A percentile compares a stretch with the other conserved stretches of the same genome.
phyloP scores from a whole-genome alignment of 176 grass and related monocot genomes.

The Calamus simplicifolius region DNA sequence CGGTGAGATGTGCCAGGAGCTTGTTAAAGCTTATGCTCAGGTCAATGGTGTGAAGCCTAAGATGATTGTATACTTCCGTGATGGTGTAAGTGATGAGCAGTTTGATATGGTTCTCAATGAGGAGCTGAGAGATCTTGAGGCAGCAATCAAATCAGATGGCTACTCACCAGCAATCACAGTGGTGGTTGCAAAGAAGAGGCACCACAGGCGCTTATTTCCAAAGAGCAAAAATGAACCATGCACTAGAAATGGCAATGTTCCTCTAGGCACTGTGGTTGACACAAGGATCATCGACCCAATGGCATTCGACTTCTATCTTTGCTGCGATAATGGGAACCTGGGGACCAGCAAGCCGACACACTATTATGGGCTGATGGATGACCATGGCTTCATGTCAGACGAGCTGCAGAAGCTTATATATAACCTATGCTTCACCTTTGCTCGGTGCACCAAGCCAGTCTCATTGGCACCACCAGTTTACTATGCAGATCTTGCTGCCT shows the following conservation, averaged over 20 bases:
- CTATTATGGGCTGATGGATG: slow-evolving; percentile 43
- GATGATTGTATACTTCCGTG: too few species aligned
- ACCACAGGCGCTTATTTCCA: too few species aligned
- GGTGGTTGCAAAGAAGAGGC: too few species aligned
- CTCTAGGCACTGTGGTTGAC: slow-evolving; percentile 53
- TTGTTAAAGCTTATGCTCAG: too few species aligned
- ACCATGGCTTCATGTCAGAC: slow-evolving; percentile 26
- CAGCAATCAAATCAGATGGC: too few species aligned
- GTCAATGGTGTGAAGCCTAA: too few species aligned
- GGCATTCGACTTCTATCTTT: slow-evolving; percentile 52
- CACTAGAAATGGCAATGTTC: slow-evolving; percentile 28
- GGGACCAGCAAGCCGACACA: slow-evolving; percentile 57
- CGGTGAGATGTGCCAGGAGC: too few species aligned
- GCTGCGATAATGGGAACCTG: slow-evolving; percentile 38
- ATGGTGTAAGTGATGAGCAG: too few species aligned
- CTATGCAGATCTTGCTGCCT: slow-evolving; percentile 49
- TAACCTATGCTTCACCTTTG: slow-evolving; percentile 46
- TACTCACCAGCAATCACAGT: too few species aligned
- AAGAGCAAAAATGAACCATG: background rate
- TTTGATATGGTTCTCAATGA: too few species aligned
- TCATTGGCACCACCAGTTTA: slow-evolving; percentile 46
- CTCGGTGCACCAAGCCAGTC: slow-evolving; percentile 57
- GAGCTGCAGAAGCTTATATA: slow-evolving; percentile 54
- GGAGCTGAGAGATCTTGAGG: too few species aligned
- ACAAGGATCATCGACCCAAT: slow-evolving; percentile 26